Percentiles rank a stretch among this genome's conserved stretches.
phyloP scores from a whole-genome alignment of 257 asterid genomes.

The Nicotiana sylvestris region DNA sequence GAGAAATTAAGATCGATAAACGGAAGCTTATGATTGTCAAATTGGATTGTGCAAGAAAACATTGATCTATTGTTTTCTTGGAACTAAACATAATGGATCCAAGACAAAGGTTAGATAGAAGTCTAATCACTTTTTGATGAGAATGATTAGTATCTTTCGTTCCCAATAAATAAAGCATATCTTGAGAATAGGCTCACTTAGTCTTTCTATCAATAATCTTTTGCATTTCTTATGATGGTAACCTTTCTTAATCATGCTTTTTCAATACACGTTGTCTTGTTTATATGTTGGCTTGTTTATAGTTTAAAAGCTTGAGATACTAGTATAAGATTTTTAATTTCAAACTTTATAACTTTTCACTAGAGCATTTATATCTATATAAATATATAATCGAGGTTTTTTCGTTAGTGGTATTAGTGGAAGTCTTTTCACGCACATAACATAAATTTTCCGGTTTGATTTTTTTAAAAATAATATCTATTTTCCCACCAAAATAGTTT shows the following conservation, averaged over 20 bases:
- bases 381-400: too few species aligned
- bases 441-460: too few species aligned
- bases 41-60: background rate
- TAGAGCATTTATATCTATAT: background rate
- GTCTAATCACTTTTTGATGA: background rate
- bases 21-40: background rate
- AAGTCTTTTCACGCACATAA: too few species aligned
- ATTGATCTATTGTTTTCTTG: background rate
- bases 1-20: background rate
- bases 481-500: too few species aligned
- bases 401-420: too few species aligned
- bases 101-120: background rate
- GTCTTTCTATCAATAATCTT: background rate
- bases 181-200: background rate
- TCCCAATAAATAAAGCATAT: background rate
- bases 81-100: background rate
- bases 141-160: background rate
- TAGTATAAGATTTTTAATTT: background rate
- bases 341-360: background rate
- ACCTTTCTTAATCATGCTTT: background rate
- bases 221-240: background rate
- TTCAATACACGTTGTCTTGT: background rate
- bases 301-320: background rate
- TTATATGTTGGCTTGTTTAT: slow-evolving; percentile 1
- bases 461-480: too few species aligned